A percentile compares a stretch with the other conserved stretches of the same genome.
Conservation (phyloP, 805 yeast genomes). For the Saccharomyces kudriavzevii region DNA sequence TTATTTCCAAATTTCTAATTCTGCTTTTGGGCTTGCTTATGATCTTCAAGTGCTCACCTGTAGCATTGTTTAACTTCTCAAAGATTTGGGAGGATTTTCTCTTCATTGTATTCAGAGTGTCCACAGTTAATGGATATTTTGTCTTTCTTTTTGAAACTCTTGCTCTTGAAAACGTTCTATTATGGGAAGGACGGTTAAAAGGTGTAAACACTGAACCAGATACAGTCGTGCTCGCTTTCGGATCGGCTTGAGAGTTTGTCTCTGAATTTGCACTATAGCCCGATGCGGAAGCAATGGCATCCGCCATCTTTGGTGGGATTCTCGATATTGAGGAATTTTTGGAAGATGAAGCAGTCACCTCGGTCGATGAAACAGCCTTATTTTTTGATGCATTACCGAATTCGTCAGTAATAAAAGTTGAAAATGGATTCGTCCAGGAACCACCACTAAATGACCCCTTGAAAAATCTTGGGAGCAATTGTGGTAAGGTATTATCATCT, state of each 20-base stretch:
- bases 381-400: slow-evolving; percentile 3
- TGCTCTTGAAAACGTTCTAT: slow-evolving; percentile 15
- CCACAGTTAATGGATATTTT: slow-evolving; percentile 22
- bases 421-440: slow-evolving; percentile 68
- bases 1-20: slow-evolving; percentile 15
- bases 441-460: slow-evolving; percentile 66
- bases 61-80: slow-evolving; percentile 14
- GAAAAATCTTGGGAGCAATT: slow-evolving; percentile 61
- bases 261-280: slow-evolving; percentile 9
- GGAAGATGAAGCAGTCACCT: not conserved
- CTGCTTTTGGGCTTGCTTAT: slow-evolving; percentile 9
- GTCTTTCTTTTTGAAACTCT: slow-evolving; percentile 13
- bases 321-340: slow-evolving; percentile 3
- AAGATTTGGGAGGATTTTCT: slow-evolving; percentile 16
- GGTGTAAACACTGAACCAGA: slow-evolving; percentile 1
- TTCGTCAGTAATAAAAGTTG: slow-evolving; percentile 19
- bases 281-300: slow-evolving; percentile 18
- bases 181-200: slow-evolving; percentile 11
- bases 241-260: not conserved
- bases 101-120: slow-evolving; percentile 20
- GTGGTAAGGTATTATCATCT: slow-evolving; percentile 40
- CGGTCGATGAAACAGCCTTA: not conserved
- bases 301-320: slow-evolving; percentile 18
- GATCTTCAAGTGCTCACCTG: slow-evolving; percentile 6
- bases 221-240: not conserved